A percentile compares a stretch with the other conserved stretches of the same genome.
These are phyloP conservation scores for Bromus sterilis DNA, from an alignment of 176 grass and related monocot species.

Conservation along the genomic window DNA sequence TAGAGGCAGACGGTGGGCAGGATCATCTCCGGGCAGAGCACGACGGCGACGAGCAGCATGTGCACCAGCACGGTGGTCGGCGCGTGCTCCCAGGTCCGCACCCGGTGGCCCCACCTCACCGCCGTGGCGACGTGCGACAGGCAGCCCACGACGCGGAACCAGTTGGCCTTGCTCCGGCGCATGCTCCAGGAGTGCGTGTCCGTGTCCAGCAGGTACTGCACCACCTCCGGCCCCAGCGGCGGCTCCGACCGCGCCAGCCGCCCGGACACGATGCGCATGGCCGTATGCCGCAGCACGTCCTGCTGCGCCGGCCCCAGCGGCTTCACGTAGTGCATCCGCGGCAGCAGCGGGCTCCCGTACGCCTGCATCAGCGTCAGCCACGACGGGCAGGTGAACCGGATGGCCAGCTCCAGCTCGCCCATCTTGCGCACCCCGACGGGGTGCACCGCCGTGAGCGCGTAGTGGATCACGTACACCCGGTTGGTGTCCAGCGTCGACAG, in stretches of 20 bases:
- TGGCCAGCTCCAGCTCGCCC: slow-evolving; percentile 89
- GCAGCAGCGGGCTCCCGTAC: slow-evolving; percentile 74
- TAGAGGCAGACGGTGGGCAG: slow-evolving; percentile 71
- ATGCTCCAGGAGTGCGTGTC: slow-evolving; percentile 93
- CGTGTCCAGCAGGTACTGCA: slow-evolving; percentile 89
- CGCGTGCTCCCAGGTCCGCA: slow-evolving; percentile 66
- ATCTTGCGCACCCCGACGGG: slow-evolving; percentile 88
- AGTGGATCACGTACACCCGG: slow-evolving; percentile 60
- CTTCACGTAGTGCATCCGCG: slow-evolving; percentile 94
- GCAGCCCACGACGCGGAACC: slow-evolving; percentile 82
- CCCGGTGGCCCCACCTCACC: slow-evolving; percentile 51
- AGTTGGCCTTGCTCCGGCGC: slow-evolving; percentile 92
- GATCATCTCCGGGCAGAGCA: slow-evolving; percentile 91
- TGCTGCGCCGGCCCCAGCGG: slow-evolving; percentile 72
- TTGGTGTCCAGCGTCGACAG: slow-evolving; percentile 89
- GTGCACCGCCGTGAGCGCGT: slow-evolving; percentile 65
- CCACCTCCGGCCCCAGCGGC: slow-evolving; percentile 90
- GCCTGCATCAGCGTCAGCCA: slow-evolving; percentile 87
- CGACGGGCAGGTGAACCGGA: slow-evolving; percentile 88
- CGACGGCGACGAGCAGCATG: slow-evolving; percentile 57
- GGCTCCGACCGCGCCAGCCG: slow-evolving; percentile 89
- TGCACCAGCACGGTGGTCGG: slow-evolving; percentile 79
- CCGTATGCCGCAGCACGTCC: slow-evolving; percentile 90
- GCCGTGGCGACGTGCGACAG: slow-evolving; percentile 55
- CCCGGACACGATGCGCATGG: slow-evolving; percentile 79